These are phyloP conservation scores for Rubroboletus pulcherrimus DNA, from an alignment of 768 basidiomycete species.

Conservation along the genomic window DNA sequence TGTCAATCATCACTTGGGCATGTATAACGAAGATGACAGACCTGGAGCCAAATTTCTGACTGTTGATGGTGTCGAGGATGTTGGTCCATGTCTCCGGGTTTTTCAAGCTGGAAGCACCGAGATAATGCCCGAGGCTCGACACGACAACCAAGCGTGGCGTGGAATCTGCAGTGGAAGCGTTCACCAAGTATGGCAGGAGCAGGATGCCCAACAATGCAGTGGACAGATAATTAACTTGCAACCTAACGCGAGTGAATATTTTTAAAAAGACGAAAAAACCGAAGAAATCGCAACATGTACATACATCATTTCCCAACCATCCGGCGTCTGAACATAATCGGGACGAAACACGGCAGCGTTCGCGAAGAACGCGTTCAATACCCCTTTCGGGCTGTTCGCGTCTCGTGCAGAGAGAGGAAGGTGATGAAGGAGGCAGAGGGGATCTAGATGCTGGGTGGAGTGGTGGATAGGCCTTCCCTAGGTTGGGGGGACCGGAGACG, in stretches of 20 bases:
- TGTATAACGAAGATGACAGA: not conserved
- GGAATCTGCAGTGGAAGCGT: slow-evolving; percentile 13
- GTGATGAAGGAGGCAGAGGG: too few species aligned
- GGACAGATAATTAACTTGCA: slow-evolving; percentile 34
- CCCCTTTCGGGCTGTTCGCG: too few species aligned
- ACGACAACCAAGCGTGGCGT: slow-evolving; percentile 25
- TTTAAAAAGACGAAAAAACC: not conserved
- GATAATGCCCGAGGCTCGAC: slow-evolving; percentile 27
- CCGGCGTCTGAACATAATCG: slow-evolving; percentile 29
- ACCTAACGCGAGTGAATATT: slow-evolving; percentile 9
- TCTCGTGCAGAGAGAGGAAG: too few species aligned
- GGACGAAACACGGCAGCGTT: slow-evolving; percentile 24
- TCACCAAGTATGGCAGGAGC: slow-evolving; percentile 29
- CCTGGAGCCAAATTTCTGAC: slow-evolving; percentile 19
- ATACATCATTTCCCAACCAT: slow-evolving; percentile 48
- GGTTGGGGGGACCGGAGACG: too few species aligned
- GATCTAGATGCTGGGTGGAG: too few species aligned
- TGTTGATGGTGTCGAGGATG: slow-evolving; percentile 23
- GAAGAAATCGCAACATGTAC: slow-evolving; percentile 22
- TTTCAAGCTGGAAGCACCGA: slow-evolving; percentile 6
- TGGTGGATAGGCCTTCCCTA: too few species aligned
- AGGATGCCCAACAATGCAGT: slow-evolving; percentile 31
- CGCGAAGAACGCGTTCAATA: slow-evolving; percentile 29
- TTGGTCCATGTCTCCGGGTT: slow-evolving; percentile 5
- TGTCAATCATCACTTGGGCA: not conserved